Evolutionary conservation across 2,329 filamentous ascomycete genomes (phyloP).

Genomic region (Pseudogymnoascus sp.): DNA sequence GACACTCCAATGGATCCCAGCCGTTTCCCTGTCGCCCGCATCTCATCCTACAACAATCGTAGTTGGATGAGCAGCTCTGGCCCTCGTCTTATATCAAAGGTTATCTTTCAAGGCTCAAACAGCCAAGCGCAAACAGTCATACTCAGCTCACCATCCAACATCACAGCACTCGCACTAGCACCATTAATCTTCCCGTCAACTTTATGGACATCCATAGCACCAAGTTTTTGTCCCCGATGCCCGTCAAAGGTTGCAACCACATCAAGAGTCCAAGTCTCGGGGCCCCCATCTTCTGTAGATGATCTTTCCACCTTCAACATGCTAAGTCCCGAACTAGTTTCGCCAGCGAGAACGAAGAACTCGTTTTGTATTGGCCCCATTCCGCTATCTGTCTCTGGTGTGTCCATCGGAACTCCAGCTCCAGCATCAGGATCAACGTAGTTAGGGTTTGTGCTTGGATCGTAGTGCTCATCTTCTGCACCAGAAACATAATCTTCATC

Average conservation of each 20-base stretch:
- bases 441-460: not conserved
- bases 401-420: not conserved
- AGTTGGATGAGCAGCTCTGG: too few species aligned
- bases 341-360: not conserved
- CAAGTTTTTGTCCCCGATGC: not conserved
- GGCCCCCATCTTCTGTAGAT: not conserved
- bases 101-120: not conserved
- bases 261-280: not conserved
- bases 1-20: too few species aligned
- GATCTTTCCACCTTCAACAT: not conserved
- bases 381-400: not conserved
- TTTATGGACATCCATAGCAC: not conserved
- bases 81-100: not conserved
- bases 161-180: not conserved
- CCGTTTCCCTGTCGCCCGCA: too few species aligned
- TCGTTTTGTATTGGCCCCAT: not conserved
- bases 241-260: not conserved
- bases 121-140: not conserved
- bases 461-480: not conserved
- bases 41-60: too few species aligned
- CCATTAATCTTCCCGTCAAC: not conserved
- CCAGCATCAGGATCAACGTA: not conserved
- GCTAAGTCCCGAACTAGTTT: not conserved
- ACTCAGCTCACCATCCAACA: not conserved
- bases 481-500: not conserved